These are phyloP conservation scores for Pigoraptor vietnamica DNA, from an alignment of 78 protist species.

Conservation along the genomic window DNA sequence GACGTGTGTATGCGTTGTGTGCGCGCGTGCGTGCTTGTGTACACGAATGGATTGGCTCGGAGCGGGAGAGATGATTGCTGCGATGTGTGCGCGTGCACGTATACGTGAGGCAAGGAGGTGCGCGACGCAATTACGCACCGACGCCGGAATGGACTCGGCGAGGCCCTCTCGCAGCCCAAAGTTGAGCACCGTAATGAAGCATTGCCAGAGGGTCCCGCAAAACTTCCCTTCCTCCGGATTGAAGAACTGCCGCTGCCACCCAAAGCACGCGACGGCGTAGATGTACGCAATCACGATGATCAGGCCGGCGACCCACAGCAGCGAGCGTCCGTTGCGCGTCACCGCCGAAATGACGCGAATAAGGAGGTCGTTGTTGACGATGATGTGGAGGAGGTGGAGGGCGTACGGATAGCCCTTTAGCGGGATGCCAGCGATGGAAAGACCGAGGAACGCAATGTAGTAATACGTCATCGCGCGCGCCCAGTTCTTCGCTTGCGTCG, in stretches of 20 bases:
- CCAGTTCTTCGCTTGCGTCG: neutral
- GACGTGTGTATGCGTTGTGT: no score
- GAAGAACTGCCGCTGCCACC: neutral
- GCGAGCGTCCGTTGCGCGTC: slow-evolving; percentile 22
- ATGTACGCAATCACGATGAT: slow-evolving; percentile 5
- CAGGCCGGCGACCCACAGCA: slow-evolving; percentile 27
- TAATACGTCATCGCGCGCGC: neutral
- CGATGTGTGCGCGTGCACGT: no score
- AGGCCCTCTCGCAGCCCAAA: neutral
- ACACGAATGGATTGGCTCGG: no score
- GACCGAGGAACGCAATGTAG: neutral
- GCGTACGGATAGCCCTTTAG: neutral
- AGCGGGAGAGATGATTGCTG: no score
- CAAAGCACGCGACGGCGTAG: slow-evolving; percentile 30
- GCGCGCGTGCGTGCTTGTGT: no score
- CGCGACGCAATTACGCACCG: neutral
- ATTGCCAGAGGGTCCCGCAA: neutral
- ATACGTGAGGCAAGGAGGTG: neutral
- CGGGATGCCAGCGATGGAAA: neutral
- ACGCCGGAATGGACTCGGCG: neutral
- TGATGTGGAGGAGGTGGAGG: neutral
- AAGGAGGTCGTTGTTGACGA: slow-evolving; percentile 3
- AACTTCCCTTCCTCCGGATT: neutral
- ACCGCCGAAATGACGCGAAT: slow-evolving; percentile 2
- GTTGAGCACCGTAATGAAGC: neutral